phyloP scores from a whole-genome alignment of 768 basidiomycete species.

The Trametes elegans region DNA sequence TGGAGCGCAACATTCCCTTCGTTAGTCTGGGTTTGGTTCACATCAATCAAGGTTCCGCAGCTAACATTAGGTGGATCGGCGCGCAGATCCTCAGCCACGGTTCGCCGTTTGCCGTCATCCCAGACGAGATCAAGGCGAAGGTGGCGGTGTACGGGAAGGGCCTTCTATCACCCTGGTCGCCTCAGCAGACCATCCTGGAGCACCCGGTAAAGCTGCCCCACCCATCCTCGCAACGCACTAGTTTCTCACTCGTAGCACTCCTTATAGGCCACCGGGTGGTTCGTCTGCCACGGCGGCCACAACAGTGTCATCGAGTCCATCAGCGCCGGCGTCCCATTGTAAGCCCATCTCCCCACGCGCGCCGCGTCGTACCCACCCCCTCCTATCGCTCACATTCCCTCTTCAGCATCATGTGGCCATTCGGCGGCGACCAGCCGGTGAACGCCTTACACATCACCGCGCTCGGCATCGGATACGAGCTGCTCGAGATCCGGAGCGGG shows the following conservation, averaged over 20 bases:
- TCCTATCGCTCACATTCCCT: too few species aligned
- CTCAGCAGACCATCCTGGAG: not conserved
- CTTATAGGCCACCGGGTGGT: not conserved
- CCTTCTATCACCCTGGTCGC: not conserved
- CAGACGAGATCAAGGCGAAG: not conserved
- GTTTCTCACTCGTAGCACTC: not conserved
- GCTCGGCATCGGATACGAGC: constrained; percentile 26
- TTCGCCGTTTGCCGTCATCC: constrained; percentile 8
- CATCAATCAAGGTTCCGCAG: not conserved
- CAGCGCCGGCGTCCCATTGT: constrained; percentile 1
- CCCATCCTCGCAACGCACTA: not conserved
- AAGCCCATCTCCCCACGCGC: too few species aligned
- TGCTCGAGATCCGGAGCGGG: constrained; percentile 24
- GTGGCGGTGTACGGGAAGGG: not conserved
- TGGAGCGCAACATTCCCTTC: constrained; percentile 20
- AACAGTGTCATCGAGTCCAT: constrained; percentile 3
- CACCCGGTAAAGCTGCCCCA: constrained; percentile 1
- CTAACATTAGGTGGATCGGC: not conserved
- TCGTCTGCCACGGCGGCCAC: constrained; percentile 3
- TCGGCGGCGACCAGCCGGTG: constrained; percentile 24
- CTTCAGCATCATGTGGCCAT: too few species aligned
- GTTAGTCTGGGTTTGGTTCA: constrained; percentile 1
- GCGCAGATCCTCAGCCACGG: constrained; percentile 16
- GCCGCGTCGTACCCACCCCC: too few species aligned
- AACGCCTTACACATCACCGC: constrained; percentile 23